Evolutionary conservation across 2,329 filamentous ascomycete species (phyloP), one percentile per base, ranked within the genome.

Genomic region (Aspergillus sp.): DNA sequence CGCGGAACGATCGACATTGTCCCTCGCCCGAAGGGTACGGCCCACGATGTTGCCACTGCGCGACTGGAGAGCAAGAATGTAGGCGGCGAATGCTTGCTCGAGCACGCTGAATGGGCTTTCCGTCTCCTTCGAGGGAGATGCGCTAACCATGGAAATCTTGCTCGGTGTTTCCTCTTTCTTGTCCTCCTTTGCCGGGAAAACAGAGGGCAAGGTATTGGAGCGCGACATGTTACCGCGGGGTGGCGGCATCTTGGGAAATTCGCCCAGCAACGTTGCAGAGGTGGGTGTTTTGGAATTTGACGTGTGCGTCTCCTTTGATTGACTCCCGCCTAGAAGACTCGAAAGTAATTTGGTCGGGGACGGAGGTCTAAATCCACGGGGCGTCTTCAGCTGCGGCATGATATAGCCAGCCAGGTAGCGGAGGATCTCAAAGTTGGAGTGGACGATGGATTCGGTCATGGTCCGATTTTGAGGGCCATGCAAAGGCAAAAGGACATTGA

Each of bases 281-380:
- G 67, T 71, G 36, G 75, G 72, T 22, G 69, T 63, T 61, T 75
- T 78, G n/a, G 69, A 64, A 1, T 67, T 67, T 6, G 74, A 63
- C 20, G 72, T 67, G 32, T 68, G 67, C 26, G 54, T 58, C 2
- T 66, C 65, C 31, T 58, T 63, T 47, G 73, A 66, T 52, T 75
- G 73, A 57, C 82, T 84, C 24, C 86, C 85, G 36, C 86, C 85
- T 67, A 96, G 86, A 56, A 97, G 85, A 69, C 85, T 96, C 0
- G 93, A 96, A 16, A 98, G 81, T 69, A 96, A 83, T 73, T 97
- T 98, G 52, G 96, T 91, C 0, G 94, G 93, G 0, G 93, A 97
- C n/a, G 89, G 85, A 4, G 87, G 87, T 10, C 94, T 83, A 70
- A 91, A 90, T 0, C 87, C 87, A 56, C 84, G 84, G 42, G 74